Evolutionary conservation across 2,329 filamentous ascomycete genomes (phyloP).

Genomic region (Lasiodiplodia citricola): DNA sequence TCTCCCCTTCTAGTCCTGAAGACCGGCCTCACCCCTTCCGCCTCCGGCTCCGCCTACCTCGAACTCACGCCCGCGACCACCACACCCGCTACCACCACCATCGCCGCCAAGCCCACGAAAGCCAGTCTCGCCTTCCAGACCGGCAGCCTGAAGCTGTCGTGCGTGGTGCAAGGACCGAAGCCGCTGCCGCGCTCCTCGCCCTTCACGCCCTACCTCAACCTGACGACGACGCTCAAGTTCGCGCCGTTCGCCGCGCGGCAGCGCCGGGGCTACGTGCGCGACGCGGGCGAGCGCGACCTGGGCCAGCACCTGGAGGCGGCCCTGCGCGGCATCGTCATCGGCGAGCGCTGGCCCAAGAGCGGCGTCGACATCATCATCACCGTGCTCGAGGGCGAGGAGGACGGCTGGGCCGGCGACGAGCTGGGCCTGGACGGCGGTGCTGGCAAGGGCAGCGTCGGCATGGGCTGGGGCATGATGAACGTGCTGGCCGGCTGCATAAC

Average conservation of each 20-base stretch:
- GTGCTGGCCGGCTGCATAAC: conserved; percentile 91
- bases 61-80: conserved; percentile 56
- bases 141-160: conserved; percentile 85
- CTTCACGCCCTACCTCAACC: conserved; percentile 89
- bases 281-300: conserved; percentile 85
- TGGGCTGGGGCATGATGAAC: conserved; percentile 86
- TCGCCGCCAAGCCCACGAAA: conserved; percentile 37
- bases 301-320: conserved; percentile 91
- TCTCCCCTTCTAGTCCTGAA: conserved; percentile 70
- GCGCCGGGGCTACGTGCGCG: conserved; percentile 83
- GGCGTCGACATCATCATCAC: conserved; percentile 95
- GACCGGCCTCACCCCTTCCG: conserved; percentile 89
- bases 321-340: conserved; percentile 85
- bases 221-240: conserved; percentile 95
- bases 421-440: conserved; percentile 45
- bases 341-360: conserved; percentile 97
- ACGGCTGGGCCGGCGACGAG: conserved; percentile 68
- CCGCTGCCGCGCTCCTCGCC: conserved; percentile 87
- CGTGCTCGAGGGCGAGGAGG: conserved; percentile 90
- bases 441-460: conserved; percentile 48
- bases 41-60: conserved; percentile 89
- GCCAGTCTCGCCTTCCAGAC: conserved; percentile 54
- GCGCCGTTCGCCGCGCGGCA: conserved; percentile 88
- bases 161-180: conserved; percentile 90
- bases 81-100: conserved; percentile 33